phyloP scores from a whole-genome alignment of 2,329 filamentous ascomycete genomes.

The Hymenoscyphus fraxineus region DNA sequence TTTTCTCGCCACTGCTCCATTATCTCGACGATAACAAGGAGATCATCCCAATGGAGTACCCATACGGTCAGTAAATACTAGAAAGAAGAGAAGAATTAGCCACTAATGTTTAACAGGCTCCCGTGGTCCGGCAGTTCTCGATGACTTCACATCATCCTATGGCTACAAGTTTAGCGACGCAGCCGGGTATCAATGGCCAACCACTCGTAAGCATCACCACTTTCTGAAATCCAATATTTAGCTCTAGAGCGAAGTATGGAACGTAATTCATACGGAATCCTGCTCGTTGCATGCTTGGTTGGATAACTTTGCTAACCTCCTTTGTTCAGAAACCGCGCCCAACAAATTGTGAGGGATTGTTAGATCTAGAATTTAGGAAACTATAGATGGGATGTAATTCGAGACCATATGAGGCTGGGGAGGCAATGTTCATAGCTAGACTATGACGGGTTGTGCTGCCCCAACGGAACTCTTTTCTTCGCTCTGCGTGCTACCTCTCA shows the following conservation, averaged over 20 bases:
- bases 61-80: conserved; percentile 70
- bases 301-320: background rate
- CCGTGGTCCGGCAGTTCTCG: conserved; percentile 89
- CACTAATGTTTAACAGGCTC: conserved; percentile 60
- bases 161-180: conserved; percentile 98
- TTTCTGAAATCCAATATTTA: background rate
- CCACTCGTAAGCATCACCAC: conserved; percentile 43
- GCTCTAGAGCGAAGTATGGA: background rate
- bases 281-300: background rate
- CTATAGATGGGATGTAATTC: background rate
- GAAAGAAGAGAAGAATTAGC: background rate
- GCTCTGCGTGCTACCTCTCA: background rate
- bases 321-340: conserved; percentile 51
- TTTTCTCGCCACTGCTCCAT: conserved; percentile 95
- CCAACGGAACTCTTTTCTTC: background rate
- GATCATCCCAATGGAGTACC: conserved; percentile 99
- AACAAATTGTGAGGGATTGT: conserved; percentile 72
- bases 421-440: background rate
- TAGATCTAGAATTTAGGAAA: conserved; percentile 17
- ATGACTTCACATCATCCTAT: conserved; percentile 97
- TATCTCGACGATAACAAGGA: conserved; percentile 99
- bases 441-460: background rate
- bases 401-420: background rate
- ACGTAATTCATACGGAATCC: background rate
- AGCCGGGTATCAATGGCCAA: conserved; percentile 92